Evolutionary conservation across 2,329 filamentous ascomycete species (phyloP), one percentile per base, ranked within the genome.

Genomic region (Alternaria arborescens): DNA sequence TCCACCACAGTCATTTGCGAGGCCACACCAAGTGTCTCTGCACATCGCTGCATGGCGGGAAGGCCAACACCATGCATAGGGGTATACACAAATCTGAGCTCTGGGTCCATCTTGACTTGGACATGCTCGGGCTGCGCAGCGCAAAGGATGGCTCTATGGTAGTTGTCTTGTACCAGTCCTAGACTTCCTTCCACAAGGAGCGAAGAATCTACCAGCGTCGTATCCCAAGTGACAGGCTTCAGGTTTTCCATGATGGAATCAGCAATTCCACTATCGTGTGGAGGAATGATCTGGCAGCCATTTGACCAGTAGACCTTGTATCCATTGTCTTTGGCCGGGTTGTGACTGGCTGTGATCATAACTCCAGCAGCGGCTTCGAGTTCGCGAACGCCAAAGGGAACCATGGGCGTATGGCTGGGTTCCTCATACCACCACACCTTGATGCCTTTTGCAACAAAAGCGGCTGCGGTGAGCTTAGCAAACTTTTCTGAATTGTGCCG

Each of bases 291-390:
- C 71, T 90, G 88, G 68, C 86, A 88, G 3, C 87, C 88, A 69
- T 89, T 89, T 16, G 80, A 81, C 80, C 86, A 88, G 77, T 89
- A 90, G 8, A 90, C 88, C 77, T 90, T 90, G 77, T 89, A 89
- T 20, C 88, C 88, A 70, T 89, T 89, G 71, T 89, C 87, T 66
- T 84, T 80, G 46, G 86, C 84, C 14, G 87, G 87, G 66, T 90
- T 89, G 74, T 89, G 87, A 69, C 86, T 88, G 32, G 88, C 88
- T 14, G 88, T 90, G 38, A 90, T 83, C 87, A 90, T 89, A 30
- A 90, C 80, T 20, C 88, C 88, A 43, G 86, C 87, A 4, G 81
- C 83, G 32, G 87, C 86, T 38, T 79, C 75, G 55, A 86, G 79
- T 55, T 83, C 75, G 7, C 79, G 80, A 32, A 90, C 84, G 3